Percentiles rank a stretch among this genome's conserved stretches.
phyloP scores from a whole-genome alignment of 176 grass and related monocot species.

The Carex littledalei region DNA sequence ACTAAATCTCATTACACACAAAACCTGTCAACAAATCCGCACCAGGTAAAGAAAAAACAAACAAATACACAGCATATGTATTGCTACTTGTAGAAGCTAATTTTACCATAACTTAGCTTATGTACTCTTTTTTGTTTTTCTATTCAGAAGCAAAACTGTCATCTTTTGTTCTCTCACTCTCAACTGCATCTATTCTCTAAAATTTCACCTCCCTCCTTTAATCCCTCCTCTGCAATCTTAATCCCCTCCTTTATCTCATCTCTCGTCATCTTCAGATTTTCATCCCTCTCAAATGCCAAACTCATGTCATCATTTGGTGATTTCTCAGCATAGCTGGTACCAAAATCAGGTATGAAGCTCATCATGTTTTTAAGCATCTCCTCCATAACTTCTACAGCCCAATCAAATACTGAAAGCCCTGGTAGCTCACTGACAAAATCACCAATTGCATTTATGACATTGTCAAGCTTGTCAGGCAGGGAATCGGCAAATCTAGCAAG shows the following conservation, averaged over 20 bases:
- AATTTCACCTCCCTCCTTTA: neutral
- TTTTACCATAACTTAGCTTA: neutral
- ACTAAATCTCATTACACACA: too few relatives aligned
- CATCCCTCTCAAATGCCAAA: neutral
- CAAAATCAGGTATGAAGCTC: conserved; percentile 3
- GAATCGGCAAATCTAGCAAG: conserved; percentile 18
- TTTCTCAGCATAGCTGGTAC: neutral
- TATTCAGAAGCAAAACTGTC: too few relatives aligned
- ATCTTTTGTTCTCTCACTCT: too few relatives aligned
- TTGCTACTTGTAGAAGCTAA: neutral
- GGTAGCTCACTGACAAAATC: neutral
- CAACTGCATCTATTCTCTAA: too few relatives aligned
- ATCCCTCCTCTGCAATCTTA: neutral
- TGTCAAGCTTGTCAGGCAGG: conserved; percentile 1
- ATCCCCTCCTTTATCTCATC: neutral
- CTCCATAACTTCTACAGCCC: neutral
- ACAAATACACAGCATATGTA: neutral
- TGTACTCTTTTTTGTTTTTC: too few relatives aligned
- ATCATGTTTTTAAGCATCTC: neutral
- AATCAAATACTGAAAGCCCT: neutral
- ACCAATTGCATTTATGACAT: conserved; percentile 7
- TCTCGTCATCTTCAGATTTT: neutral
- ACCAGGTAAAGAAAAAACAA: neutral
- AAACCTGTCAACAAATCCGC: too few relatives aligned
- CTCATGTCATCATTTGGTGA: neutral